These are phyloP conservation scores for Camillea tinctor DNA, from an alignment of 2,329 filamentous ascomycete species.

Conservation along the genomic window DNA sequence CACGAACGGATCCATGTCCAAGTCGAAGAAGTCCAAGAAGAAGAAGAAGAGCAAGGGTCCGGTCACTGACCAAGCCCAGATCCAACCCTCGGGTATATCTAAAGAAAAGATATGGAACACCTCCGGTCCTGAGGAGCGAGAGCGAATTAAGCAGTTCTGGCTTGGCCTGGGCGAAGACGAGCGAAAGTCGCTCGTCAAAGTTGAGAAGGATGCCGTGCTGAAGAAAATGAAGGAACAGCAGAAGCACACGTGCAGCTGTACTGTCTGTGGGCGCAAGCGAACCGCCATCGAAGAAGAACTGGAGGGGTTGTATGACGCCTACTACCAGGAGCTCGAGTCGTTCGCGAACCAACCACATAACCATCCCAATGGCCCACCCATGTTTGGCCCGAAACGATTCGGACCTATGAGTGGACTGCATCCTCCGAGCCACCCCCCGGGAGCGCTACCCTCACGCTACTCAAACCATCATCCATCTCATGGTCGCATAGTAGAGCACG, in stretches of 20 bases:
- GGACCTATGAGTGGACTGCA: constrained; percentile 52
- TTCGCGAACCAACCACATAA: constrained; percentile 78
- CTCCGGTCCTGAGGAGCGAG: constrained; percentile 87
- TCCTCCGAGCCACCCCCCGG: constrained; percentile 58
- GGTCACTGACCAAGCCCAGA: constrained; percentile 19
- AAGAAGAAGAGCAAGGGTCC: constrained; percentile 61
- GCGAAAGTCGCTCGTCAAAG: constrained; percentile 91
- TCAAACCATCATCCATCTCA: constrained; percentile 68
- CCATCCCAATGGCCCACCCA: constrained; percentile 67
- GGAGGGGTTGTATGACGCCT: constrained; percentile 95
- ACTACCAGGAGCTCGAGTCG: constrained; percentile 96
- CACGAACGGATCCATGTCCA: constrained; percentile 37
- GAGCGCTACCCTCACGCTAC: constrained; percentile 57
- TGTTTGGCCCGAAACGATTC: constrained; percentile 67
- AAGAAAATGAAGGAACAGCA: constrained; percentile 99
- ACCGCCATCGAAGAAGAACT: constrained; percentile 97
- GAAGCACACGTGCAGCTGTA: constrained; percentile 98
- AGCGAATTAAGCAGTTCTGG: constrained; percentile 99
- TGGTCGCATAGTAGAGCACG: constrained; percentile 70
- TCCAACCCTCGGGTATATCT: constrained; percentile 46
- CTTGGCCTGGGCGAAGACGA: constrained; percentile 90
- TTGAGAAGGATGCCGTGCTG: constrained; percentile 96
- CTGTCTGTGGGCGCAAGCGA: constrained; percentile 92
- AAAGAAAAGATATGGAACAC: constrained; percentile 97
- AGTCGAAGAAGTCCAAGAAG: constrained; percentile 63